Evolutionary conservation across 108 stramenopile species (phyloP).

Genomic region (Nitzschia putrida): DNA sequence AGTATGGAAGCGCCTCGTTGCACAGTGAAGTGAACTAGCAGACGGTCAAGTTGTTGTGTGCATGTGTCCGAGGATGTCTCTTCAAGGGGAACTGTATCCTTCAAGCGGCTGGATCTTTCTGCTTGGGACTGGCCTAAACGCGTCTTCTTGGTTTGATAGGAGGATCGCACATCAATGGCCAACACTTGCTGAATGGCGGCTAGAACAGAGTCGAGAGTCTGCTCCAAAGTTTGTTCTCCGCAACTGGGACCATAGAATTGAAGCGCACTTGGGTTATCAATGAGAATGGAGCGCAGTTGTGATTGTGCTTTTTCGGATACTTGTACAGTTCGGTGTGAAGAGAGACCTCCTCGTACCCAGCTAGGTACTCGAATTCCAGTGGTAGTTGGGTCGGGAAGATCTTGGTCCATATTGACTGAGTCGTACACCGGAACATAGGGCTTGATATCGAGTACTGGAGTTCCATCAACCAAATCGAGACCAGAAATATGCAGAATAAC

Average conservation of each 20-base stretch:
- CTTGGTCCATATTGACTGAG: conserved; percentile 40
- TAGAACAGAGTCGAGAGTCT: conserved; percentile 42
- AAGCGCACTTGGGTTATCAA: conserved; percentile 36
- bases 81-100: conserved; percentile 4
- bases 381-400: not conserved
- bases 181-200: conserved; percentile 69
- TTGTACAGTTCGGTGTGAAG: conserved; percentile 55
- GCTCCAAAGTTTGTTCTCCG: conserved; percentile 39
- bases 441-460: conserved; percentile 93
- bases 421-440: conserved; percentile 90
- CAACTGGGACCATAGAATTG: conserved; percentile 73
- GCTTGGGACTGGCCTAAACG: conserved; percentile 77
- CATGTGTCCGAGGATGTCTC: conserved; percentile 30
- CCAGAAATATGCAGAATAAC: conserved; percentile 71
- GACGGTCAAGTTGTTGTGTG: conserved; percentile 83
- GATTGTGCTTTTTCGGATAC: conserved; percentile 46
- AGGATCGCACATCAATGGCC: conserved; percentile 74
- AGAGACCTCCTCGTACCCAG: conserved; percentile 75
- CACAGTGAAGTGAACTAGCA: conserved; percentile 64
- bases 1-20: conserved; percentile 25
- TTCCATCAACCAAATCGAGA: conserved; percentile 92
- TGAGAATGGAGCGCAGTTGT: conserved; percentile 46
- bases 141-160: conserved; percentile 80
- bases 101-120: conserved; percentile 64
- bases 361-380: conserved; percentile 42